phyloP scores from a whole-genome alignment of 805 yeast species.

The Tetrapisispora nanseiensis region DNA sequence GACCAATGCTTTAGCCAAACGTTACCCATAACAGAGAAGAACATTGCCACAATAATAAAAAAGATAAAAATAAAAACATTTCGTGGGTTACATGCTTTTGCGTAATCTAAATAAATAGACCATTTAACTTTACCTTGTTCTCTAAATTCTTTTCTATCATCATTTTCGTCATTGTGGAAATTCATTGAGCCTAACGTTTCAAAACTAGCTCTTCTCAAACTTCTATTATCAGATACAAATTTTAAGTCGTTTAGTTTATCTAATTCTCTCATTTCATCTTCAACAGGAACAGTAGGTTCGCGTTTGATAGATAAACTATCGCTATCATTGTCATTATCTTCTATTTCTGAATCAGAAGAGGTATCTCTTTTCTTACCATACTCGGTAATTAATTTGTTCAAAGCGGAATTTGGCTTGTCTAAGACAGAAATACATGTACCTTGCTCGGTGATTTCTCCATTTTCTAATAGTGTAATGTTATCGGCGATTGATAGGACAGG shows the following conservation, averaged over 20 bases:
- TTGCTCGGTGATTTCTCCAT: conserved; percentile 59
- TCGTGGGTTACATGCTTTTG: conserved; percentile 71
- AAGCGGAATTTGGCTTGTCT: conserved; percentile 35
- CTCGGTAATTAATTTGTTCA: conserved; percentile 48
- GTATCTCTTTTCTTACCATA: conserved; percentile 43
- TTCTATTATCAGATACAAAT: conserved; percentile 27
- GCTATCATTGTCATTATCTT: conserved; percentile 3
- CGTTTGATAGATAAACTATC: conserved; percentile 13
- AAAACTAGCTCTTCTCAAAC: conserved; percentile 56
- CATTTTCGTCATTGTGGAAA: conserved; percentile 31
- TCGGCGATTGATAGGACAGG: conserved; percentile 71
- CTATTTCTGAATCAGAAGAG: conserved; percentile 4
- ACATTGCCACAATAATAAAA: conserved; percentile 49
- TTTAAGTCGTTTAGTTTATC: conserved; percentile 21
- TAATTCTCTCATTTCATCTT: conserved; percentile 25
- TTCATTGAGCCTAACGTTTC: conserved; percentile 28
- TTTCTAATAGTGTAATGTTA: conserved; percentile 55
- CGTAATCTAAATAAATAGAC: conserved; percentile 73
- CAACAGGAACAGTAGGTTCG: conserved; percentile 20
- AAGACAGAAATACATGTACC: conserved; percentile 48
- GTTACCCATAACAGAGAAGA: conserved; percentile 56
- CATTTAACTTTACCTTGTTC: conserved; percentile 93
- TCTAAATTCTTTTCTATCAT: conserved; percentile 52
- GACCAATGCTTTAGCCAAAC: conserved; percentile 98
- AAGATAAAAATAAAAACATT: conserved; percentile 50